These are phyloP conservation scores for Schizophyllum amplum DNA, from an alignment of 1,284 basidiomycete genomes.

Conservation along the genomic window DNA sequence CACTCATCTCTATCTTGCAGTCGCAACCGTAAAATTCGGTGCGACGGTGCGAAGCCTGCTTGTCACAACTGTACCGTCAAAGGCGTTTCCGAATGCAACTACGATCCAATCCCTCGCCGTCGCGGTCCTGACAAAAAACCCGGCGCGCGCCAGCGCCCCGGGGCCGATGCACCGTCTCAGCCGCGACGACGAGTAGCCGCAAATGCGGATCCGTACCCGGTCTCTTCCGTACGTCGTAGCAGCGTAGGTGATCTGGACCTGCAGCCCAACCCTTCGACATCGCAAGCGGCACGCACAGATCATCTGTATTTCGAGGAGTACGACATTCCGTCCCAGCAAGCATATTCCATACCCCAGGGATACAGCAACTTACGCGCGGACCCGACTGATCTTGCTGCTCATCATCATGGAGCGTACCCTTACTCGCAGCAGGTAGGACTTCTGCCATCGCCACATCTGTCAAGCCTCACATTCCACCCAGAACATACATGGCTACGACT, in stretches of 20 bases:
- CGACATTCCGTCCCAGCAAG: conserved; percentile 6
- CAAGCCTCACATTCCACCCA: too few species aligned
- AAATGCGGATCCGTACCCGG: conserved; percentile 8
- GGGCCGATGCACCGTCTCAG: conserved; percentile 24
- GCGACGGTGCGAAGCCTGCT: conserved; percentile 67
- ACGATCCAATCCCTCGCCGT: conserved; percentile 64
- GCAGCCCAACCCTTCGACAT: conserved; percentile 22
- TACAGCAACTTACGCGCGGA: too few species aligned
- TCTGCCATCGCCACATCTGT: too few species aligned
- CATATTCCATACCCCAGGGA: too few species aligned
- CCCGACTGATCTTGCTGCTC: too few species aligned
- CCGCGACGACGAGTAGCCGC: conserved; percentile 20
- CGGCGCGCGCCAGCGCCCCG: conserved; percentile 55
- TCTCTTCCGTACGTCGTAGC: too few species aligned
- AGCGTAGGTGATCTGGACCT: too few species aligned
- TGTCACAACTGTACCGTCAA: conserved; percentile 63
- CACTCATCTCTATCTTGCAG: conserved; percentile 26
- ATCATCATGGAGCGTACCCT: too few species aligned
- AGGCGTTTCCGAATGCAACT: conserved; percentile 39
- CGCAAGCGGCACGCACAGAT: conserved; percentile 22
- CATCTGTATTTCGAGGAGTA: conserved; percentile 10
- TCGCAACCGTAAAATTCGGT: conserved; percentile 70
- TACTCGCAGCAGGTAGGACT: too few species aligned
- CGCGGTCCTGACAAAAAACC: conserved; percentile 70
- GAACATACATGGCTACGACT: too few species aligned